Evolutionary conservation across 1,284 basidiomycete genomes (phyloP).

Genomic region (Cutaneotrichosporon mucoides): DNA sequence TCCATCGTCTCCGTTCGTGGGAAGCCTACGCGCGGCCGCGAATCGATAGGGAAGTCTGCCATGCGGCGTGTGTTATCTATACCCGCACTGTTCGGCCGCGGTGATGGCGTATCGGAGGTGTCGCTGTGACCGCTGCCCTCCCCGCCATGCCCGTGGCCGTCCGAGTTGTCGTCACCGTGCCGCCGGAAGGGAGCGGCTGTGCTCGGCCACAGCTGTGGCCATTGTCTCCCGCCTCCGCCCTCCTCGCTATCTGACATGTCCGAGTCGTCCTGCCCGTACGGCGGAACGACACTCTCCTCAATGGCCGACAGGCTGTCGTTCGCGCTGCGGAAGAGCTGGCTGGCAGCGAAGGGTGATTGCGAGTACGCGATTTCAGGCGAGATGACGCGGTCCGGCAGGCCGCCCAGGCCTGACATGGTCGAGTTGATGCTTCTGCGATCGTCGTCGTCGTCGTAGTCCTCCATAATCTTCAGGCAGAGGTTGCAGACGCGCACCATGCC

Average conservation of each 20-base stretch:
- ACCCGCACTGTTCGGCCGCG: neutral
- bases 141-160: conserved; percentile 12
- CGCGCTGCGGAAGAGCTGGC: conserved; percentile 62
- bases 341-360: conserved; percentile 82
- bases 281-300: conserved; percentile 35
- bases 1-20: conserved; percentile 39
- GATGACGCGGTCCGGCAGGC: conserved; percentile 39
- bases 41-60: conserved; percentile 13
- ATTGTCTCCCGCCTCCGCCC: conserved; percentile 40
- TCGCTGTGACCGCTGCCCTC: conserved; percentile 4
- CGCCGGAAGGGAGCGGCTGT: conserved; percentile 73
- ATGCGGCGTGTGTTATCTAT: neutral
- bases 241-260: conserved; percentile 48
- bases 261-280: conserved; percentile 31
- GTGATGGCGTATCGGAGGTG: conserved; percentile 7
- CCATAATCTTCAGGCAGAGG: conserved; percentile 84
- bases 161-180: conserved; percentile 56
- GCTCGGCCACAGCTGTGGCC: conserved; percentile 46
- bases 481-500: conserved; percentile 93
- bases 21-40: conserved; percentile 27
- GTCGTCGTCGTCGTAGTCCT: conserved; percentile 66
- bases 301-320: conserved; percentile 43
- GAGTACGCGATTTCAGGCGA: conserved; percentile 48
- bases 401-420: conserved; percentile 25
- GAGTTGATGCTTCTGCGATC: conserved; percentile 44